phyloP scores from a whole-genome alignment of 1,284 basidiomycete species.

The Agroathelia rolfsii region DNA sequence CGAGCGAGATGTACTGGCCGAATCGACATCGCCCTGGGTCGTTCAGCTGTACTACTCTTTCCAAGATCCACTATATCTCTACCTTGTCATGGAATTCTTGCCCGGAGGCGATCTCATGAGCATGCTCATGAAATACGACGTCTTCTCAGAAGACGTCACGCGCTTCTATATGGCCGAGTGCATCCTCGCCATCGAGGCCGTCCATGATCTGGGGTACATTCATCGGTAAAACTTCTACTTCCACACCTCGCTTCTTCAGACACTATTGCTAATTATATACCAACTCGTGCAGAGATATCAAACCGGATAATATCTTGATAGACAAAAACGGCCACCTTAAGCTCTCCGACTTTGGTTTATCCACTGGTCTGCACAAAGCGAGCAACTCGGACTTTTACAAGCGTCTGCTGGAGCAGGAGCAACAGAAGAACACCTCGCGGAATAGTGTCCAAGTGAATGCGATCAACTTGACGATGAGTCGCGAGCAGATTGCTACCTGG shows the following conservation, averaged over 20 bases:
- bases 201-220: slow-evolving; percentile 92
- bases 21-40: slow-evolving; percentile 80
- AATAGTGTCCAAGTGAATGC: slow-evolving; percentile 95
- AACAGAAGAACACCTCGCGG: slow-evolving; percentile 49
- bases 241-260: slow-evolving; percentile 23
- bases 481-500: slow-evolving; percentile 96
- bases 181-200: slow-evolving; percentile 88
- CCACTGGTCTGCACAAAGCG: slow-evolving; percentile 95
- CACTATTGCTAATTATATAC: too few relatives aligned
- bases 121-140: slow-evolving; percentile 87
- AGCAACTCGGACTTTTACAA: slow-evolving; percentile 96
- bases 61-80: slow-evolving; percentile 87
- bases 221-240: too few relatives aligned
- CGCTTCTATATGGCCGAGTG: slow-evolving; percentile 94
- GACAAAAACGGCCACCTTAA: slow-evolving; percentile 97
- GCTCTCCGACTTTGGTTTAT: slow-evolving; percentile 94
- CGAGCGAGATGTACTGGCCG: slow-evolving; percentile 81
- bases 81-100: slow-evolving; percentile 92
- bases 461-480: slow-evolving; percentile 91
- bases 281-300: slow-evolving; percentile 98
- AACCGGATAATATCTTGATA: slow-evolving; percentile 98
- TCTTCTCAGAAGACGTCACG: slow-evolving; percentile 90
- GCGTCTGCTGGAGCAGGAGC: slow-evolving; percentile 65
- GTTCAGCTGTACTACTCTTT: slow-evolving; percentile 88
- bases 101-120: slow-evolving; percentile 94